Evolutionary conservation across 148 eudicot genomes (phyloP), one percentile per base, ranked within the genome.

Genomic region (Rheum nobile): DNA sequence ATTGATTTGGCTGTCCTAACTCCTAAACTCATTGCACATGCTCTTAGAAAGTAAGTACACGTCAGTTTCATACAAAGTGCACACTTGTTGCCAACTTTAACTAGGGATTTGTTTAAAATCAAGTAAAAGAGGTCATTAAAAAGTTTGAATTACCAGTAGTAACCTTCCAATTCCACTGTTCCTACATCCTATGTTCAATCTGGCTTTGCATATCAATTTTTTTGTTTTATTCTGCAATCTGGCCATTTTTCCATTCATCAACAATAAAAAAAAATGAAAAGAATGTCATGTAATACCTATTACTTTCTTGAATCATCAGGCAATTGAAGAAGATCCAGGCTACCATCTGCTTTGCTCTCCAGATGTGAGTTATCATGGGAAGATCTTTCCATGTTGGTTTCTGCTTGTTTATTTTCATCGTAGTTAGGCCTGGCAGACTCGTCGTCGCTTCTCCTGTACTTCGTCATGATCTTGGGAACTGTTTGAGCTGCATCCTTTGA

Each of bases 381-480:
- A 59, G 34, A 59, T 10, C 2, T 26, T 65, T 65, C 70, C 39
- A 17, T 8, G 10, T 59, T 59, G 34, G 11, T 28, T 26, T 59
- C 67, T 26, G 34, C 14, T 59, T 26, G 34, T 11, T 59, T 59
- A 17, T 35, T 16, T 13, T 71, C 73, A 22, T 71, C 73, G 24
- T 39, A 37, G 73, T 13, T 31, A 3, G 71, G 38, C 71, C 41
- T 70, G 4, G 57, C 22, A n/a, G 47, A 67, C 32, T 80, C 87
- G 1, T 79, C 86, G 32, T 77, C 78, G 43, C 78, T 69, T 47
- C 82, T 75, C 69, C 85, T 81, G 80, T 78, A 88, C 81, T 86
- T 83, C 73, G 83, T 89, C 89, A 84, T 77, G 73, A 88, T 54
- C 77, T 87, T 94, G 16, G 98, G 85, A 80, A 87, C 74, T 65